phyloP scores from a whole-genome alignment of 768 basidiomycete species.

The Mycena epipterygia region DNA sequence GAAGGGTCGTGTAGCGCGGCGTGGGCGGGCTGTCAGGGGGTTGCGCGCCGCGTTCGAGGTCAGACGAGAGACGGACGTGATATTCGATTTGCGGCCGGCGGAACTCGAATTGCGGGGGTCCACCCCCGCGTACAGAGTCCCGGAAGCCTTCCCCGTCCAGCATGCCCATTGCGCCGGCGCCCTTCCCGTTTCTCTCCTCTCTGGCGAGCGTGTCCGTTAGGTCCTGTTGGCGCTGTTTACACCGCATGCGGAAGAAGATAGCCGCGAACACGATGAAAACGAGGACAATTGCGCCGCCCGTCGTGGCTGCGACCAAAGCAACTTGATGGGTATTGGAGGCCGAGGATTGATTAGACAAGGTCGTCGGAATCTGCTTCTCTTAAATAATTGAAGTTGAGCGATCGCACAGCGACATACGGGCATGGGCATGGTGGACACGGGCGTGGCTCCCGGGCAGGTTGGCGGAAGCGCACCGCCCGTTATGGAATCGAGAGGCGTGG shows the following conservation, averaged over 20 bases:
- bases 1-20: background rate
- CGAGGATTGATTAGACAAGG: constrained; percentile 2
- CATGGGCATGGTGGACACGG: constrained; percentile 14
- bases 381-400: background rate
- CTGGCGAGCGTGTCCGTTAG: constrained; percentile 5
- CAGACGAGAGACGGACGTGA: constrained; percentile 3
- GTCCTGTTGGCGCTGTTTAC: constrained; percentile 8
- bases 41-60: background rate
- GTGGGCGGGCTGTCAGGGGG: background rate
- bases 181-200: constrained; percentile 22
- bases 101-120: background rate
- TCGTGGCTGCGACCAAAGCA: constrained; percentile 17
- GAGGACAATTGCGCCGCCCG: constrained; percentile 26
- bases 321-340: constrained; percentile 2
- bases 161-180: constrained; percentile 29
- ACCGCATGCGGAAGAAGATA: constrained; percentile 28
- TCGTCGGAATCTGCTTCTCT: constrained; percentile 20
- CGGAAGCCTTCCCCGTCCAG: constrained; percentile 28
- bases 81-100: constrained; percentile 2
- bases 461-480: background rate
- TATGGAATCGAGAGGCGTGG: background rate
- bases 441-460: background rate
- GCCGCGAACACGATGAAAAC: constrained; percentile 25
- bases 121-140: constrained; percentile 15
- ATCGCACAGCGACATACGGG: constrained; percentile 2